phyloP scores from a whole-genome alignment of 2,329 filamentous ascomycete species.

The Xylariaceae sp. region DNA sequence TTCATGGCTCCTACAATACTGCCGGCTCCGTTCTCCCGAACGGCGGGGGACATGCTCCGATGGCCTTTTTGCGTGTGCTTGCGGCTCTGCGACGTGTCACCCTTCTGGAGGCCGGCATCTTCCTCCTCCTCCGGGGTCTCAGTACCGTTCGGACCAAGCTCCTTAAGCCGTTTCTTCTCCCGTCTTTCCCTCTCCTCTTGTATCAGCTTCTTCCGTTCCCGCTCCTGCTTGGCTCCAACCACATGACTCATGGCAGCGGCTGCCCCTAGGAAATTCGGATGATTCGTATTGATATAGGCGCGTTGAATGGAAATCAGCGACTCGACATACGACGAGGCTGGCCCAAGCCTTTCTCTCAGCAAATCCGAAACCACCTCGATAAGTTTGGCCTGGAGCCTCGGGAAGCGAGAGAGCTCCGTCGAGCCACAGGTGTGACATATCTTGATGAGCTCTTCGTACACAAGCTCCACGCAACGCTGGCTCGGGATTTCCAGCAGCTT shows the following conservation, averaged over 20 bases:
- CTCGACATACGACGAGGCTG: constrained; percentile 85
- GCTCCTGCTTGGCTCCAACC: constrained; percentile 89
- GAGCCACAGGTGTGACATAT: constrained; percentile 98
- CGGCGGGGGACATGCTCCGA: constrained; percentile 77
- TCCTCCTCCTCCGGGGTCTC: constrained; percentile 65
- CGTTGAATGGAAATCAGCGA: constrained; percentile 95
- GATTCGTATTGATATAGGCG: constrained; percentile 99
- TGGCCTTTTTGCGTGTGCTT: constrained; percentile 55
- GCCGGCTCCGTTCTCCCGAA: constrained; percentile 60
- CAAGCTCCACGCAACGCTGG: constrained; percentile 93
- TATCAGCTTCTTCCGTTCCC: constrained; percentile 73
- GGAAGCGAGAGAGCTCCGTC: constrained; percentile 86
- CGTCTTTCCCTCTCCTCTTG: constrained; percentile 83
- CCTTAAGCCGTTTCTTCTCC: constrained; percentile 76
- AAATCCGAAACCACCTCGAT: constrained; percentile 98
- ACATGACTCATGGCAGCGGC: constrained; percentile 97
- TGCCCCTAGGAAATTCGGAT: constrained; percentile 95
- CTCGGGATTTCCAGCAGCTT: constrained; percentile 92
- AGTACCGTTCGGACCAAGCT: constrained; percentile 72
- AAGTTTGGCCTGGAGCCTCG: constrained; percentile 88
- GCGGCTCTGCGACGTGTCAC: constrained; percentile 53
- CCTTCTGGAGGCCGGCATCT: constrained; percentile 48
- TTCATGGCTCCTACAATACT: constrained; percentile 63
- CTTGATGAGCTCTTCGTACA: constrained; percentile 98
- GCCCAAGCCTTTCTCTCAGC: constrained; percentile 83